Base-by-base conservation (phyloP, 306 rosid genomes). In the Purshia tridentata region DNA sequence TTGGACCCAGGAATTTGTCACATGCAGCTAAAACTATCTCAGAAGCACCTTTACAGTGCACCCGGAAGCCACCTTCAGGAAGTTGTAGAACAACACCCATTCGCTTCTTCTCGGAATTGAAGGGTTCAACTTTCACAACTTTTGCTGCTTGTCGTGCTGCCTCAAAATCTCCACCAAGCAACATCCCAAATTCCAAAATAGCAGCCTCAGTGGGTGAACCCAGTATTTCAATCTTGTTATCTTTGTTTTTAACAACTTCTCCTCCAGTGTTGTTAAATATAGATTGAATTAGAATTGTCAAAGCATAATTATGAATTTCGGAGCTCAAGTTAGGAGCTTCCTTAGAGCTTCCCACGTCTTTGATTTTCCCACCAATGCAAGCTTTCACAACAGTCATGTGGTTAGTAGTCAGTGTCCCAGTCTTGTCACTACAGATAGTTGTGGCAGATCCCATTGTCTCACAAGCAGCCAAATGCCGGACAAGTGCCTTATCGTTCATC, bases 401-500 rank as follows among this genome's bases (percentile, higher is more conserved):
- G 85, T 94, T 94, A 45, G 97, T 94, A 53, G 99, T 94, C 79
- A 94, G 83, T 23, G 99, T 94, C 57, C 97, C 97, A 59, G 99
- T 94, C 86, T 94, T 94, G 88, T 94, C 99, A 77, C 97, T 94
- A 77, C 99, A 94, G 80, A 94, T 89, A 55, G 90, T 90, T 65
- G 97, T 94, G 56, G 95, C 88, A 20, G 99, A 94, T 80, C 99
- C 99, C 99, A 94, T 94, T 44, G 99, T 94, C 90, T 94, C 99
- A 62, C 99, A 94, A 72, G 99, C 99, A 81, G 99, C 99, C 86
- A 94, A 80, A 84, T 94, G 62, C 61, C 98, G 86, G 75, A 94
- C 99, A 59, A 91, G 98, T 77, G 99, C 99, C 90, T 91, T 94
- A 74, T 94, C 98, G 16, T 88, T 94, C 99, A 94, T 94, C 99